A percentile compares a stretch with the other conserved stretches of the same genome.
Conservation (phyloP, 345 rosid genomes). For the Populus nigra region DNA sequence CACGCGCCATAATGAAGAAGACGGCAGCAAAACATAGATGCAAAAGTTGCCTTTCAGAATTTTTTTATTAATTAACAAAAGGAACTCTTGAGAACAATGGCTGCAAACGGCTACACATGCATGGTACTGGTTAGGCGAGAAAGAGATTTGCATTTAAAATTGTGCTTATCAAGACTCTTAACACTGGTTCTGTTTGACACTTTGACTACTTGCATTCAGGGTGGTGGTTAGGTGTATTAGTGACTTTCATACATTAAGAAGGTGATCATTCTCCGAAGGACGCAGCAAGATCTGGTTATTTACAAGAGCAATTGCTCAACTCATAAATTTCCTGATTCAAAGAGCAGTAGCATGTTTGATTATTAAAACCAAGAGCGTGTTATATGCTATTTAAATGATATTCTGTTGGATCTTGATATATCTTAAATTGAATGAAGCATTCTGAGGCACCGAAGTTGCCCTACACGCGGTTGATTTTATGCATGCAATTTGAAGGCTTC, state of each 20-base stretch:
- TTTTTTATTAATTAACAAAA: not conserved
- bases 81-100: not conserved
- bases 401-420: not conserved
- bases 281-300: not conserved
- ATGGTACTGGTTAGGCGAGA: not conserved
- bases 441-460: not conserved
- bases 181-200: not conserved
- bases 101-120: not conserved
- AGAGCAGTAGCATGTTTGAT: not conserved
- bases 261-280: not conserved
- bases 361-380: not conserved
- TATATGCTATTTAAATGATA: not conserved
- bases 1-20: not conserved
- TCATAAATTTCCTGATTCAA: constrained; percentile 1
- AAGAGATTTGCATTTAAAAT: not conserved
- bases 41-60: not conserved
- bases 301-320: constrained; percentile 1
- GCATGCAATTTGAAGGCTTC: not conserved
- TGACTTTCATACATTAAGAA: not conserved
- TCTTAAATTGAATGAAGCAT: not conserved
- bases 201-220: constrained; percentile 12
- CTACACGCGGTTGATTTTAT: not conserved
- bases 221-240: not conserved
- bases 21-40: not conserved
- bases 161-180: not conserved